Evolutionary conservation across 179 eudicot genomes (phyloP), one percentile per base, ranked within the genome.

Genomic region (Corrigiola litoralis): DNA sequence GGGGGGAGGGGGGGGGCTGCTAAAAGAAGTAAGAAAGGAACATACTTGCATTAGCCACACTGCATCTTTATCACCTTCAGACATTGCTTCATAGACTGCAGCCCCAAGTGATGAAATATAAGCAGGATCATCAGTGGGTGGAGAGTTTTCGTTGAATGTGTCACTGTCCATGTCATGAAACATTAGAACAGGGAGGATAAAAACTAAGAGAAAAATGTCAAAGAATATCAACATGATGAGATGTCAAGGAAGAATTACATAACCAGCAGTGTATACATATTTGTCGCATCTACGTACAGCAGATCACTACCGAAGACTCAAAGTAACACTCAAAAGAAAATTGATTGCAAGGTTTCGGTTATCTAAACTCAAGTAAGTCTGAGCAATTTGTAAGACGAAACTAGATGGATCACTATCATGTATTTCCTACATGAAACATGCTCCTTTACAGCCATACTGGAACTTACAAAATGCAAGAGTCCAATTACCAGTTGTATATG

Each of bases 11-110:
- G 8, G 36, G 16, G 64, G 50, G 54, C 17, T 21, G 28, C 45
- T 28, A 6, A 61, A 61, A 33, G 41, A 58, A 25, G 53, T 60
- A 65, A 27, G 32, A 33, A 51, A 37, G 36, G 38, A 75, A 69
- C 80, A 65, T 83, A 88, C 99, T 78, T 95, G 99, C 97, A 95
- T 95, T 59, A 95, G 87, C 99, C 99, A 95, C 65, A 95, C 90
- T 29, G 99, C 99, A 77, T 91, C 68, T 49, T 78, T 76, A 77
- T 95, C 89, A 64, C 85, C 97, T 76, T 75, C 78, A 23, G 85
- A 69, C 99, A 95, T 95, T 48, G 99, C 99, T 77, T 84, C 77
- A 71, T 83, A 95, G 42, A 95, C 92, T 58, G 97, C 89, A 65
- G 95, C 87, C 77, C 99, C 99, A 73, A 95, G 96, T 66, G 89